Base-by-base conservation (phyloP, 2,329 filamentous ascomycete species). In the Fusarium fujikuroi region DNA sequence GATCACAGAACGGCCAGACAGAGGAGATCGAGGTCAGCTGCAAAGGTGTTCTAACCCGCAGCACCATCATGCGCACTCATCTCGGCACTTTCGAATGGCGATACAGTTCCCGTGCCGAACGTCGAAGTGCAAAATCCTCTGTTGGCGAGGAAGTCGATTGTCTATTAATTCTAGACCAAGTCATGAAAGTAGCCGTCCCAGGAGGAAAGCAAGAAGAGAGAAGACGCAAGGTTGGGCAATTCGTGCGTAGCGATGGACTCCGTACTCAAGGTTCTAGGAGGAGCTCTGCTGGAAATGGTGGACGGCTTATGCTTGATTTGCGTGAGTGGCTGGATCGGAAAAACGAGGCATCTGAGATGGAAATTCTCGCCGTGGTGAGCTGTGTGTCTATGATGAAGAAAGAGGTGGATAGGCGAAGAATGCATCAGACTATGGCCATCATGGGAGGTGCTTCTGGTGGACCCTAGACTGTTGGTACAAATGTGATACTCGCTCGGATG, bases 351-450 rank as follows among this genome's bases (percentile, higher is more conserved):
- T 75, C 75, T 53, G 79, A 87, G 75, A 79, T 87, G 66, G 83
- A 88, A 74, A 81, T 84, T n/a, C 69, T 91, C 25, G 83, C 87
- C 15, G 84, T 91, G 23, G 85, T 86, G 47, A 90, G 87, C 21
- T 89, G 86, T 65, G 73, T 92, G 63, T 79, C 86, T 21, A 90
- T 92, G 89, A 78, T 92, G 73, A 92, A 92, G 85, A 89, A 87
- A 80, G 91, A 92, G 83, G 82, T 90, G 56, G 90, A 92, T 78
- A 82, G 90, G 46, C 82, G 88, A 71, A 83, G 88, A 65, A 77
- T 83, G 66, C 79, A 87, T 56, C 88, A 91, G 82, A 79, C 85
- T 49, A 84, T 85, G 63, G 80, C 84, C 7, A 83, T 89, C 60
- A 81, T 75, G 42, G 80, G 72, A 16, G 81, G 63, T 52, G 79